A percentile compares a stretch with the other conserved stretches of the same genome.
Conservation (phyloP, 2,329 filamentous ascomycete genomes). For the Neofusicoccum kwambonambiense region DNA sequence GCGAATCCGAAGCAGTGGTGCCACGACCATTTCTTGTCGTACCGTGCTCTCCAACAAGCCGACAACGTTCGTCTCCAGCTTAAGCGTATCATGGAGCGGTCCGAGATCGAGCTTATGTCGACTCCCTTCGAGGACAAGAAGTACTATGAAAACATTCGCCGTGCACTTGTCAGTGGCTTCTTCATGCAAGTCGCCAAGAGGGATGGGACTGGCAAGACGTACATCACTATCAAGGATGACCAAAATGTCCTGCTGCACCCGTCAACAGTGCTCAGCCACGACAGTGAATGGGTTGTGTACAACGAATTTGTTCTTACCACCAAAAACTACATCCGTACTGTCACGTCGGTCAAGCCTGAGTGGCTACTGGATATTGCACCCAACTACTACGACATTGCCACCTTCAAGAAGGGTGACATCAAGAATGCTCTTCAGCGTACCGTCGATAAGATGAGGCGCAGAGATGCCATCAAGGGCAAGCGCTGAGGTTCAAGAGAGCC, state of each 20-base stretch:
- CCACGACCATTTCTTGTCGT: conserved; percentile 91
- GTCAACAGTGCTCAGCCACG: conserved; percentile 81
- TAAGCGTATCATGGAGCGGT: conserved; percentile 93
- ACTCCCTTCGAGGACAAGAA: conserved; percentile 93
- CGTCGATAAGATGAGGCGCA: conserved; percentile 50
- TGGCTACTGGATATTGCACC: conserved; percentile 97
- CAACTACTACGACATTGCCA: conserved; percentile 81
- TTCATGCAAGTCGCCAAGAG: conserved; percentile 96
- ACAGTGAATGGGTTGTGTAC: conserved; percentile 96
- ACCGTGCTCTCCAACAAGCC: conserved; percentile 82
- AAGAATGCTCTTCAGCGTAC: conserved; percentile 62
- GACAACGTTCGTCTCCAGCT: conserved; percentile 93
- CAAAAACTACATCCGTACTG: conserved; percentile 96
- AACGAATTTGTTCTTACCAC: conserved; percentile 98
- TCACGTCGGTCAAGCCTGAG: conserved; percentile 87
- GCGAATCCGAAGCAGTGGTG: conserved; percentile 86
- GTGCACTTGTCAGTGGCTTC: conserved; percentile 88
- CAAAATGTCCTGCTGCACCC: conserved; percentile 92
- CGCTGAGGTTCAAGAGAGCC: not conserved
- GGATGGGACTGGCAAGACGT: conserved; percentile 82
- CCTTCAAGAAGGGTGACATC: conserved; percentile 82
- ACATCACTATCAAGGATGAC: conserved; percentile 94
- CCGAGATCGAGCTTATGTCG: conserved; percentile 79
- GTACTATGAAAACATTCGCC: conserved; percentile 96
- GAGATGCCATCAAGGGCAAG: conserved; percentile 9